phyloP scores from a whole-genome alignment of 768 basidiomycete genomes.

The Suillus paluster region DNA sequence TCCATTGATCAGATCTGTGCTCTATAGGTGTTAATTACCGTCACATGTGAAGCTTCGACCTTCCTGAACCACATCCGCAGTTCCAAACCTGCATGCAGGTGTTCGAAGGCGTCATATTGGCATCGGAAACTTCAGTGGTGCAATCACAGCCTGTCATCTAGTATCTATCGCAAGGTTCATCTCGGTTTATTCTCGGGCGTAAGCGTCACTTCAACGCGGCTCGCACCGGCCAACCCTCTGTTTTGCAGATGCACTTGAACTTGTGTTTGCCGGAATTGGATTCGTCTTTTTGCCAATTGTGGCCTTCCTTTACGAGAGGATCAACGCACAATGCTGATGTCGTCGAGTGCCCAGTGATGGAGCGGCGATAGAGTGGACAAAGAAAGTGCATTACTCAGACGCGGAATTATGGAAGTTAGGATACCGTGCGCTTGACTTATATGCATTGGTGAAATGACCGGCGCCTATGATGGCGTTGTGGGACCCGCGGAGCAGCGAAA shows the following conservation, averaged over 20 bases:
- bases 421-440: slow-evolving; percentile 68
- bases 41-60: slow-evolving; percentile 50
- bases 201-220: slow-evolving; percentile 26
- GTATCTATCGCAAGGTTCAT: slow-evolving; percentile 58
- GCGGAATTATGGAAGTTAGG: slow-evolving; percentile 45
- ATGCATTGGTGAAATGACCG: slow-evolving; percentile 47
- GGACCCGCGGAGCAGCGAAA: too few species aligned
- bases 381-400: slow-evolving; percentile 17
- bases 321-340: slow-evolving; percentile 60
- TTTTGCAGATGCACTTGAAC: slow-evolving; percentile 56
- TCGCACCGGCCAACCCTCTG: neutral
- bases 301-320: slow-evolving; percentile 53
- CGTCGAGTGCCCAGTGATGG: slow-evolving; percentile 8
- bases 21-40: too few species aligned
- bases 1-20: too few species aligned
- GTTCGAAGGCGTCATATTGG: too few species aligned
- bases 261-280: slow-evolving; percentile 73
- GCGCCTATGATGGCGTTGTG: too few species aligned
- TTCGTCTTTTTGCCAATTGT: slow-evolving; percentile 54
- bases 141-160: slow-evolving; percentile 65
- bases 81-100: too few species aligned
- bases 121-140: slow-evolving; percentile 66
- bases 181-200: slow-evolving; percentile 66
- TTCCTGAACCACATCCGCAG: slow-evolving; percentile 52
- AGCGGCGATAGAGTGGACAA: too few species aligned